phyloP scores from a whole-genome alignment of 306 rosid species.

The Acacia melanoxylon region DNA sequence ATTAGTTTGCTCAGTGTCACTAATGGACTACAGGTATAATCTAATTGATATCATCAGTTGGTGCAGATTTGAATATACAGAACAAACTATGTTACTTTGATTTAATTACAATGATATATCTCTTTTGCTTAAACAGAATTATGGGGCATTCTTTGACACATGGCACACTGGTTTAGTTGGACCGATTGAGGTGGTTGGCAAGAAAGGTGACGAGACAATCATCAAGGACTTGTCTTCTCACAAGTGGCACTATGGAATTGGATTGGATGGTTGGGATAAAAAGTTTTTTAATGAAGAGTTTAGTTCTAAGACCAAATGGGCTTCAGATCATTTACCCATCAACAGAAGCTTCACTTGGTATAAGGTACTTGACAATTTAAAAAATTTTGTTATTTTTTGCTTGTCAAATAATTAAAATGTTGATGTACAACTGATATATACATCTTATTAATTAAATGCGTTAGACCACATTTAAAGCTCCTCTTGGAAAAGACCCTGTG shows the following conservation, averaged over 20 bases:
- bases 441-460: too few relatives aligned
- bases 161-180: constrained; percentile 45
- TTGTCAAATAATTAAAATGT: too few relatives aligned
- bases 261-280: constrained; percentile 44
- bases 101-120: neutral
- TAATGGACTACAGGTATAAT: constrained; percentile 41
- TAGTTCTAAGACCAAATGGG: constrained; percentile 36
- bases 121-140: constrained; percentile 35
- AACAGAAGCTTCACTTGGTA: constrained; percentile 60
- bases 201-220: constrained; percentile 45
- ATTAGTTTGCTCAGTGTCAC: constrained; percentile 58
- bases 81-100: neutral
- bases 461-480: constrained; percentile 58
- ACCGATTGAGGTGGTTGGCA: constrained; percentile 40
- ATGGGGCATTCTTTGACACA: constrained; percentile 41
- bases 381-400: too few relatives aligned
- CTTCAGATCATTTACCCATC: constrained; percentile 14
- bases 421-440: too few relatives aligned
- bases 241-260: constrained; percentile 53
- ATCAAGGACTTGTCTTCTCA: constrained; percentile 42
- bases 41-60: neutral
- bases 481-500: constrained; percentile 48
- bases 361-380: constrained; percentile 43
- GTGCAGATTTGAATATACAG: neutral
- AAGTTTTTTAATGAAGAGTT: constrained; percentile 29